Evolutionary conservation across 371 early-diverging fungal species (phyloP), one percentile per base, ranked within the genome.

Genomic region (Scutellospora calospora): DNA sequence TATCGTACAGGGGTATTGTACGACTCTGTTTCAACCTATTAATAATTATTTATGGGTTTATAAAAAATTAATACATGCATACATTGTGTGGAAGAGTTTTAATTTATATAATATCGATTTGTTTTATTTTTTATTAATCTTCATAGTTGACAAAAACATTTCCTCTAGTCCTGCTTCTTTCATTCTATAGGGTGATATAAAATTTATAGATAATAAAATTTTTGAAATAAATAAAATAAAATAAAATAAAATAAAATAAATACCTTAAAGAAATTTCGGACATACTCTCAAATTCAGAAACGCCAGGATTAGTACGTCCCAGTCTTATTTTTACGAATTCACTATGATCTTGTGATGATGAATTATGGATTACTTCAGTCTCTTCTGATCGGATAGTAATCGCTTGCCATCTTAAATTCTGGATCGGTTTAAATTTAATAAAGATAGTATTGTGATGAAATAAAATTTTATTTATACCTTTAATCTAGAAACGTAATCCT

Each of bases 141-240:
- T 72, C 72, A 72, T 72, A 8, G 72, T 22, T 45, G 72, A 45
- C 54, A 72, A 27, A 52, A 72, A 52, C 54, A 51, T 72, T 72
- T 72, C 51, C 51, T 72, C 72, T 25, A 72, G 31, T 33, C 51
- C 51, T 16, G 51, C 72, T 29, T 72, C 51, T 51, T 22, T 51
- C 72, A 72, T 72, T 27, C 49, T 72, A 35, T 20, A 66, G 49
- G 2, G 16, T 49, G 66, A 25, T 38, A 66, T 18, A 33, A 66
- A 29, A 66, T 35, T 25, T 20, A 8, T 29, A 20, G 5, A 66
- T 66, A 66, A n/a, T n/a, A n/a, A n/a, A 20, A 14, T 31, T 66
- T 35, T 3, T 25, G 11, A 25, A 12, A 27, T 33, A 29, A 11
- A 66, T 20, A 38, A 9, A 35, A 33, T 3, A 11, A n/a, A 11